phyloP scores from a whole-genome alignment of 768 basidiomycete species.

The Tylopilus subfusipes region DNA sequence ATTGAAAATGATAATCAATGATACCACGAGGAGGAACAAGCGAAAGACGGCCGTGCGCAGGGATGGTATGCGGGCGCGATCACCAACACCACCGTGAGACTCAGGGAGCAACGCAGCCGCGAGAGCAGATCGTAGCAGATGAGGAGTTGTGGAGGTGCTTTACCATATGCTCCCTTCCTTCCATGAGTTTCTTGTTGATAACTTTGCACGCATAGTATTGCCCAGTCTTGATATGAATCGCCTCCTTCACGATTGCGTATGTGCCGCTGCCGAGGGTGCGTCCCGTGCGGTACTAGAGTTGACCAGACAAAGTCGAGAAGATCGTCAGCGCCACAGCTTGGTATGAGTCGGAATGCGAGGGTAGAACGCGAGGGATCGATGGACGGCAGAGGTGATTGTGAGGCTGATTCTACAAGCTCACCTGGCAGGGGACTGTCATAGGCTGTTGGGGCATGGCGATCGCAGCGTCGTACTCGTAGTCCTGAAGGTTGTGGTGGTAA shows the following conservation, averaged over 20 bases:
- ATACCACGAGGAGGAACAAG: not conserved
- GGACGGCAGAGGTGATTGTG: not conserved
- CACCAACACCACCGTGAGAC: not conserved
- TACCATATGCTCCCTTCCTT: slow-evolving; percentile 97
- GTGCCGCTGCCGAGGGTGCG: slow-evolving; percentile 89
- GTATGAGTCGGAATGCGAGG: not conserved
- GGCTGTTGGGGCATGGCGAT: slow-evolving; percentile 31
- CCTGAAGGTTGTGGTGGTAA: slow-evolving; percentile 14
- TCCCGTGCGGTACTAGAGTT: slow-evolving; percentile 74
- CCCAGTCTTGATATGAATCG: slow-evolving; percentile 87
- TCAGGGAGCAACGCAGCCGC: not conserved
- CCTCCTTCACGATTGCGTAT: slow-evolving; percentile 94
- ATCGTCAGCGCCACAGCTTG: slow-evolving; percentile 5
- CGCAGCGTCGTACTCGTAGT: slow-evolving; percentile 5
- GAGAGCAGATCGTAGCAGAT: slow-evolving; percentile 6
- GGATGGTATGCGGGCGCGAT: slow-evolving; percentile 1
- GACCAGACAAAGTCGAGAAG: not conserved
- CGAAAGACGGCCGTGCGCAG: not conserved
- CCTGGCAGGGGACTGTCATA: slow-evolving; percentile 47
- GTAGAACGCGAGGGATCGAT: slow-evolving; percentile 3
- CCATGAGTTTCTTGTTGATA: slow-evolving; percentile 99
- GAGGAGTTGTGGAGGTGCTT: slow-evolving; percentile 22
- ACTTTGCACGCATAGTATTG: slow-evolving; percentile 99
- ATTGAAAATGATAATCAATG: slow-evolving; percentile 9
- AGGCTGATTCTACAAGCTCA: slow-evolving; percentile 16